Evolutionary conservation across 2,329 filamentous ascomycete species (phyloP).

Genomic region (Penicillium sp.): DNA sequence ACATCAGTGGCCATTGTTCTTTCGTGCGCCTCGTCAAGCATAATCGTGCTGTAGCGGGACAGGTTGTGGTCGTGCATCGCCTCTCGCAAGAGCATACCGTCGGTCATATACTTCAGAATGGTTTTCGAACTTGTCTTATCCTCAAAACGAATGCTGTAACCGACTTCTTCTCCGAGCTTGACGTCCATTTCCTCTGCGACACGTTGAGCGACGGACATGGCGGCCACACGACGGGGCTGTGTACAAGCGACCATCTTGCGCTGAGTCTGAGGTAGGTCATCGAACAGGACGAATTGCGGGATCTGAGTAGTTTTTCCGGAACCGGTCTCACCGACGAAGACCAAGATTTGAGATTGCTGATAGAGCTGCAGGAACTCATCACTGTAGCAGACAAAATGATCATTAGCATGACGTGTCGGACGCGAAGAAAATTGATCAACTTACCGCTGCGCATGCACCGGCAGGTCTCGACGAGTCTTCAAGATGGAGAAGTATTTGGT

Average conservation of each 20-base stretch:
- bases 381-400: slow-evolving; percentile 45
- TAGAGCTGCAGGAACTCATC: slow-evolving; percentile 93
- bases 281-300: slow-evolving; percentile 95
- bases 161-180: slow-evolving; percentile 86
- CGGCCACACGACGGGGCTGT: slow-evolving; percentile 94
- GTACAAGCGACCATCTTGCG: slow-evolving; percentile 95
- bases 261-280: slow-evolving; percentile 85
- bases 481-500: slow-evolving; percentile 88
- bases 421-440: slow-evolving; percentile 27
- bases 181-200: slow-evolving; percentile 97
- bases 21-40: slow-evolving; percentile 98
- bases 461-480: slow-evolving; percentile 77
- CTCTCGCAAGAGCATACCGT: slow-evolving; percentile 96
- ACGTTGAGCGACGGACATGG: slow-evolving; percentile 98
- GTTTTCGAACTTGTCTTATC: slow-evolving; percentile 88
- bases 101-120: slow-evolving; percentile 98
- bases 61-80: slow-evolving; percentile 95
- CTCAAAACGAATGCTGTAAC: slow-evolving; percentile 99
- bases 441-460: slow-evolving; percentile 86
- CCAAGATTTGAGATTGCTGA: slow-evolving; percentile 91
- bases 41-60: slow-evolving; percentile 92
- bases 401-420: slow-evolving; percentile 5
- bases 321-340: slow-evolving; percentile 98
- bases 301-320: slow-evolving; percentile 99
- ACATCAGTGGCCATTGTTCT: slow-evolving; percentile 96